Conservation (phyloP, 2,329 filamentous ascomycete species). For the Botryotinia convoluta region DNA sequence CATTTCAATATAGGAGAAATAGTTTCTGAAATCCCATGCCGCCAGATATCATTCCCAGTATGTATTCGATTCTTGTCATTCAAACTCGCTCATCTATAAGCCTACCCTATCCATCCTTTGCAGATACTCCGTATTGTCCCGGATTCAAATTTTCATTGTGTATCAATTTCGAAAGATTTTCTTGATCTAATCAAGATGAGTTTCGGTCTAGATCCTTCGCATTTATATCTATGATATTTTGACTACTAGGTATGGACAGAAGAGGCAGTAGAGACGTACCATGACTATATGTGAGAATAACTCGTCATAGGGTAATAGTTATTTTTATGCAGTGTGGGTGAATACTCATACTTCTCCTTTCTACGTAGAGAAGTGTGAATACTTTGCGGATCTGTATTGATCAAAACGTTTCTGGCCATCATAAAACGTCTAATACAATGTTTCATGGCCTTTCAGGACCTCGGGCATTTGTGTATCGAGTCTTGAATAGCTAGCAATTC, state of each 20-base stretch:
- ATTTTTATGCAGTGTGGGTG: no score
- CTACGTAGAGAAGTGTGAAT: background rate
- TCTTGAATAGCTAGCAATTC: background rate
- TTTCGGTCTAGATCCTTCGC: background rate
- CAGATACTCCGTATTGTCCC: background rate
- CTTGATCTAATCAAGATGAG: background rate
- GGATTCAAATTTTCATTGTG: background rate
- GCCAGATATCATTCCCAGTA: background rate
- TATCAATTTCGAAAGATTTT: background rate
- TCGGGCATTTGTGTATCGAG: background rate
- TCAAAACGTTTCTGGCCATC: background rate
- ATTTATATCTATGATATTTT: background rate
- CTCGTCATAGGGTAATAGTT: background rate
- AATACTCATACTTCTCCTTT: background rate
- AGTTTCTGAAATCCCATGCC: background rate
- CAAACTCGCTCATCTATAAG: background rate
- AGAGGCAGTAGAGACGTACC: background rate
- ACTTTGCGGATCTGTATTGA: background rate
- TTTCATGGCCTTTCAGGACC: background rate
- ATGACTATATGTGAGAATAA: no score
- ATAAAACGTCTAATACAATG: background rate
- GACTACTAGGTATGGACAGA: background rate
- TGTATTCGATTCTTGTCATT: background rate
- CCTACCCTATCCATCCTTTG: background rate
- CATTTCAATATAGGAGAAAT: background rate